phyloP scores from a whole-genome alignment of 768 basidiomycete species.

The Amanita pseudoporphyria region DNA sequence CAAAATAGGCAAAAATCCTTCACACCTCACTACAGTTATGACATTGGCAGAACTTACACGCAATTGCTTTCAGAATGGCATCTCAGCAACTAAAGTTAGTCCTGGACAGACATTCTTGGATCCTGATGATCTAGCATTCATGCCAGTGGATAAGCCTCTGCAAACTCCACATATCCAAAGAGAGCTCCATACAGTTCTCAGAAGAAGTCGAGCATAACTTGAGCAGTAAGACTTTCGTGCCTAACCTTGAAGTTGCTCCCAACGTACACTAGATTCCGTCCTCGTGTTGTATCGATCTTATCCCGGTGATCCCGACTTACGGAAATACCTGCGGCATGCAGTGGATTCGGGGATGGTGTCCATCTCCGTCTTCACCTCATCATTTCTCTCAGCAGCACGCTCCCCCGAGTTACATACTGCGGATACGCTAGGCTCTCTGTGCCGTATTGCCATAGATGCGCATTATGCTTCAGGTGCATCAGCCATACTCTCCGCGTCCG shows the following conservation, averaged over 20 bases:
- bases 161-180: constrained; percentile 49
- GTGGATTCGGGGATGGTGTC: constrained; percentile 48
- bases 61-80: constrained; percentile 65
- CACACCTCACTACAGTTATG: constrained; percentile 26
- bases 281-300: constrained; percentile 57
- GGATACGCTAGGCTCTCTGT: constrained; percentile 62
- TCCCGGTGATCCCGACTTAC: constrained; percentile 61
- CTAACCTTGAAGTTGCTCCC: background rate
- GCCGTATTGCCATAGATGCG: constrained; percentile 51
- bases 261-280: constrained; percentile 45
- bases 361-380: constrained; percentile 48
- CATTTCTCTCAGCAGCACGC: constrained; percentile 57
- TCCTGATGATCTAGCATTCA: constrained; percentile 5
- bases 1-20: background rate
- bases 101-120: background rate
- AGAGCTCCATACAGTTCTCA: constrained; percentile 26
- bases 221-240: constrained; percentile 42
- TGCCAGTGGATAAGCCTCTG: constrained; percentile 60
- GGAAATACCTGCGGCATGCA: constrained; percentile 53
- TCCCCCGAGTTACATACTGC: constrained; percentile 55
- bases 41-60: constrained; percentile 60
- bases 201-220: constrained; percentile 44
- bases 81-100: constrained; percentile 50
- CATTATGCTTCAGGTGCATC: constrained; percentile 51
- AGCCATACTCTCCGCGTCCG: constrained; percentile 45